phyloP scores from a whole-genome alignment of 2,329 filamentous ascomycete genomes.

The Alternaria consortialis region DNA sequence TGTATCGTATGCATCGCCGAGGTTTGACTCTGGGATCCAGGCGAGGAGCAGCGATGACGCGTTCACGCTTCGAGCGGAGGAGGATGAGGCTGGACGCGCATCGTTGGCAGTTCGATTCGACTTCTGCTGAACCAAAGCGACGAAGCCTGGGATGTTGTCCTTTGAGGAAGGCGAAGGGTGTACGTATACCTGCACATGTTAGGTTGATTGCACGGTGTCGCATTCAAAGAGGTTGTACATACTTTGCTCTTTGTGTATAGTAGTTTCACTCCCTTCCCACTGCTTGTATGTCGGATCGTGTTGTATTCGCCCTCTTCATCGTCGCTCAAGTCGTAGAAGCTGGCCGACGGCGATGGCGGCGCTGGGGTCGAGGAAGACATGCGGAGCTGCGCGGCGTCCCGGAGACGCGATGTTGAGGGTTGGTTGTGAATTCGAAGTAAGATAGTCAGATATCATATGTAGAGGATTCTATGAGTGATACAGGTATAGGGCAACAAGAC shows the following conservation, averaged over 20 bases:
- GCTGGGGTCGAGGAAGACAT: conserved; percentile 45
- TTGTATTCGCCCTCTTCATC: conserved; percentile 96
- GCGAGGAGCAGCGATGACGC: conserved; percentile 83
- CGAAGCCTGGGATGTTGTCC: conserved; percentile 94
- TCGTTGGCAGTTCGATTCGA: conserved; percentile 42
- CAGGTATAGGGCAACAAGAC: neutral
- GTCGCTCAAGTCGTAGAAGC: conserved; percentile 95
- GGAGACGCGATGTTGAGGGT: conserved; percentile 4
- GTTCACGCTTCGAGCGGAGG: conserved; percentile 56
- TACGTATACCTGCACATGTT: conserved; percentile 78
- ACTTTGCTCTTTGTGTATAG: conserved; percentile 97
- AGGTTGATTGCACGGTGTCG: neutral
- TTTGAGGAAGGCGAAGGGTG: conserved; percentile 92
- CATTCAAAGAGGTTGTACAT: conserved; percentile 27
- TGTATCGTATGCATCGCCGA: conserved; percentile 83
- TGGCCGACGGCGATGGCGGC: conserved; percentile 78
- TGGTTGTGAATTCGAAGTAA: neutral
- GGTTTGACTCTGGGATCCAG: conserved; percentile 89
- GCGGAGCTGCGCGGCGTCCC: conserved; percentile 24
- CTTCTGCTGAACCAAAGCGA: conserved; percentile 93
- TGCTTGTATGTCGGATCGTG: conserved; percentile 82
- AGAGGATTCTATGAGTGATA: neutral
- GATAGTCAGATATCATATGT: neutral
- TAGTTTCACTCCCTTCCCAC: conserved; percentile 86
- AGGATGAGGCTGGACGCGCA: conserved; percentile 53